These are phyloP conservation scores for Tolypocladium cylindrosporum DNA, from an alignment of 2,329 filamentous ascomycete genomes.

Conservation along the genomic window DNA sequence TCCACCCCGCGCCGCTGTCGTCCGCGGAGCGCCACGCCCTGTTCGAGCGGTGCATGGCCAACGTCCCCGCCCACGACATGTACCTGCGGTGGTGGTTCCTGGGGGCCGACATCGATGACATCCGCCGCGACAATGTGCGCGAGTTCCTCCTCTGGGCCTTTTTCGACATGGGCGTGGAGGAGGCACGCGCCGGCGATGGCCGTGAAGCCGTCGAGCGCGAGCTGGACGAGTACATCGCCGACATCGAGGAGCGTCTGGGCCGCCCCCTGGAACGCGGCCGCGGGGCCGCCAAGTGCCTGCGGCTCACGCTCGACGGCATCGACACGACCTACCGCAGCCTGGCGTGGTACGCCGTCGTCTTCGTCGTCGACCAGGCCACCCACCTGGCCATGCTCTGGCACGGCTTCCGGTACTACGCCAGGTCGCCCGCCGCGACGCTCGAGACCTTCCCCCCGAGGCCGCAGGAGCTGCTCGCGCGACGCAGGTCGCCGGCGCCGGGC, in stretches of 20 bases:
- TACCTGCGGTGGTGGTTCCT: slow-evolving; percentile 59
- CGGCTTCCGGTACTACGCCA: slow-evolving; percentile 43
- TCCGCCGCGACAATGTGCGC: slow-evolving; percentile 56
- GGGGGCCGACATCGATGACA: slow-evolving; percentile 44
- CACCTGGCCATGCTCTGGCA: slow-evolving; percentile 32
- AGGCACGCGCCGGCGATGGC: slow-evolving; percentile 9
- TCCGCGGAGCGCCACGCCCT: slow-evolving; percentile 40
- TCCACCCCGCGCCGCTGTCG: slow-evolving; percentile 30
- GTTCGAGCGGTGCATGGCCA: slow-evolving; percentile 45
- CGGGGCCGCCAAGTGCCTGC: slow-evolving; percentile 44
- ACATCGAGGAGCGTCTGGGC: slow-evolving; percentile 44
- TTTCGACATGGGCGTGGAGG: slow-evolving; percentile 35
- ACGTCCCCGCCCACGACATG: slow-evolving; percentile 41
- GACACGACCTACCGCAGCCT: slow-evolving; percentile 51
- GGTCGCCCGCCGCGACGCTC: slow-evolving; percentile 12
- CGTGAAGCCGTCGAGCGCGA: slow-evolving; percentile 26
- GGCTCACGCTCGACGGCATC: slow-evolving; percentile 57
- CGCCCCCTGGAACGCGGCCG: slow-evolving; percentile 40
- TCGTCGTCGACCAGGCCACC: slow-evolving; percentile 42
- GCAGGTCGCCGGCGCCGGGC: slow-evolving; percentile 35
- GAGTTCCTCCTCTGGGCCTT: slow-evolving; percentile 62
- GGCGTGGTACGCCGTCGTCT: slow-evolving; percentile 52
- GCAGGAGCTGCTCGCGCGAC: slow-evolving; percentile 33
- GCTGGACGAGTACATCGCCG: slow-evolving; percentile 35
- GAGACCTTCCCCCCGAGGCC: slow-evolving; percentile 50